Evolutionary conservation across 352 stramenopile genomes (phyloP).

Genomic region (Pilasporangium apinafurcum): DNA sequence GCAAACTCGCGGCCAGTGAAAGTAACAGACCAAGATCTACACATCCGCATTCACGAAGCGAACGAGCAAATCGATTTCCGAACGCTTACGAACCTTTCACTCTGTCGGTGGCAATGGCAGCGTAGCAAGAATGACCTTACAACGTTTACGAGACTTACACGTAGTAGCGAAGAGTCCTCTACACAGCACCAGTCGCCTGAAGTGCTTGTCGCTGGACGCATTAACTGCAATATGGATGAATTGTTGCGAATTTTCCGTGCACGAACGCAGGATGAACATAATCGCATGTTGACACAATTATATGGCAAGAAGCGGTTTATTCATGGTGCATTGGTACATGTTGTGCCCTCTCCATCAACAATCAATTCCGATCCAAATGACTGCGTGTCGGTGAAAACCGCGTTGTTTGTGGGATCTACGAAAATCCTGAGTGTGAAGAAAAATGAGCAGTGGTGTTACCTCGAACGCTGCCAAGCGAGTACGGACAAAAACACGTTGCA

Average conservation of each 20-base stretch:
- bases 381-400: slow-evolving; percentile 31
- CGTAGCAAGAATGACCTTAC: slow-evolving; percentile 9
- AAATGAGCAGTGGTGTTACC: slow-evolving; percentile 35
- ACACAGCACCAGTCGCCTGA: too few relatives aligned
- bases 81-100: slow-evolving; percentile 1
- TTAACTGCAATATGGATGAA: slow-evolving; percentile 8
- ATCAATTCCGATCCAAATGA: slow-evolving; percentile 2
- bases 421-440: slow-evolving; percentile 18
- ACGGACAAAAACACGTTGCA: slow-evolving; percentile 40
- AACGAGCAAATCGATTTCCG: slow-evolving; percentile 5
- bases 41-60: slow-evolving; percentile 4
- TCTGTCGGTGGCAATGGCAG: slow-evolving; percentile 11
- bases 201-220: slow-evolving; percentile 4
- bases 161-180: too few relatives aligned
- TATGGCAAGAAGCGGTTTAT: slow-evolving; percentile 15
- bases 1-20: not conserved
- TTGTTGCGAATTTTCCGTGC: not conserved
- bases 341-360: not conserved
- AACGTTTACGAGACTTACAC: too few relatives aligned
- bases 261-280: not conserved
- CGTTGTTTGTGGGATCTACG: slow-evolving; percentile 26
- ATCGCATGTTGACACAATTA: slow-evolving; percentile 4
- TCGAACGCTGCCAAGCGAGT: slow-evolving; percentile 14
- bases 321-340: slow-evolving; percentile 39
- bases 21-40: slow-evolving; percentile 3